Conservation (phyloP, 1,284 basidiomycete genomes). For the Austroboletus niveus region DNA sequence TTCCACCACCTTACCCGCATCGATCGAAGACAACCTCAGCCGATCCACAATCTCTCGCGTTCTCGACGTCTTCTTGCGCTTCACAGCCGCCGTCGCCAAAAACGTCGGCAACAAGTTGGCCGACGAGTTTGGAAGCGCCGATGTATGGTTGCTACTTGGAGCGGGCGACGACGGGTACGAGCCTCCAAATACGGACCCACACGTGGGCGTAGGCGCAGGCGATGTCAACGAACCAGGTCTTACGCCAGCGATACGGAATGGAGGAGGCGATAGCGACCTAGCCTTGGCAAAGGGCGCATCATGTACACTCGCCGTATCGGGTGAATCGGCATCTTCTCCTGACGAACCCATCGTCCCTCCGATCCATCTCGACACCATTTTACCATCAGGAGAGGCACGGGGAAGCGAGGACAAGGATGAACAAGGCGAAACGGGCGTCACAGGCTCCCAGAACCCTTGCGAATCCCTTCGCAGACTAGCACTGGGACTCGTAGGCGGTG, state of each 20-base stretch:
- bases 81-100: slow-evolving; percentile 16
- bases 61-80: slow-evolving; percentile 27
- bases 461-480: slow-evolving; percentile 20
- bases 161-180: slow-evolving; percentile 16
- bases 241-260: slow-evolving; percentile 1
- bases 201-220: slow-evolving; percentile 3
- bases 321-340: background rate
- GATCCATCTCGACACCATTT: background rate
- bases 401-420: slow-evolving; percentile 22
- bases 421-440: slow-evolving; percentile 19
- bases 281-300: slow-evolving; percentile 3
- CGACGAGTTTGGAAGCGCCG: slow-evolving; percentile 7
- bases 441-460: slow-evolving; percentile 33
- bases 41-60: slow-evolving; percentile 31
- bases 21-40: slow-evolving; percentile 25
- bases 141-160: background rate
- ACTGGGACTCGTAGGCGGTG: slow-evolving; percentile 11
- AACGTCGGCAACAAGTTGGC: slow-evolving; percentile 23
- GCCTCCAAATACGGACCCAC: slow-evolving; percentile 5
- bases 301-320: background rate
- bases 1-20: slow-evolving; percentile 15
- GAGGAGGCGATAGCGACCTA: slow-evolving; percentile 20
- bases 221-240: slow-evolving; percentile 12
- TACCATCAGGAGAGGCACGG: slow-evolving; percentile 18
- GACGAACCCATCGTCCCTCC: background rate